phyloP scores from a whole-genome alignment of 345 rosid genomes.

The Cardiospermum halicacabum region DNA sequence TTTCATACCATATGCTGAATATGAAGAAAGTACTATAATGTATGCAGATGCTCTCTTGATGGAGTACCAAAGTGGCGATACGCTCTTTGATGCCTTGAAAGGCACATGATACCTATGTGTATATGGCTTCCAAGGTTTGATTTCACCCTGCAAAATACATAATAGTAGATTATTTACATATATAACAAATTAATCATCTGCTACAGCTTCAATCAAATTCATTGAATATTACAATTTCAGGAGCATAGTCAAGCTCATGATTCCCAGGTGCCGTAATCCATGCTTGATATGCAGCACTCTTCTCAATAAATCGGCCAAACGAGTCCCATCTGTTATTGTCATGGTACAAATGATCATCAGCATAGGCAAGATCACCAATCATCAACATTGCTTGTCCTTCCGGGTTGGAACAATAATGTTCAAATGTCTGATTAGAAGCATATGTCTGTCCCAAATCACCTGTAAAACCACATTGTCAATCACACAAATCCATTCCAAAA shows the following conservation, averaged over 20 bases:
- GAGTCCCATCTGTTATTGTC: slow-evolving; percentile 34
- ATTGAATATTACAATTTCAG: slow-evolving; percentile 20
- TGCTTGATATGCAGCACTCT: slow-evolving; percentile 36
- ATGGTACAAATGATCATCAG: slow-evolving; percentile 25
- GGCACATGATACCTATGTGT: slow-evolving; percentile 24
- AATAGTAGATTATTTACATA: neutral
- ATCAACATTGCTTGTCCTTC: slow-evolving; percentile 27
- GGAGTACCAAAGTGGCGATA: slow-evolving; percentile 39
- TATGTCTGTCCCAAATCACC: slow-evolving; percentile 37
- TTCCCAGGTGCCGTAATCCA: slow-evolving; percentile 40
- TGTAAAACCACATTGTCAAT: neutral
- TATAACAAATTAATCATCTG: neutral
- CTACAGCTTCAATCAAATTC: neutral
- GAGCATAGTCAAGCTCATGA: slow-evolving; percentile 34
- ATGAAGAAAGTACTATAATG: slow-evolving; percentile 36
- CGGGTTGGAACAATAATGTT: slow-evolving; percentile 21
- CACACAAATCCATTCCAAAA: neutral
- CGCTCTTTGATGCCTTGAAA: slow-evolving; percentile 27
- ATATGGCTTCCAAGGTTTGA: slow-evolving; percentile 27
- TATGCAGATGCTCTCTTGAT: slow-evolving; percentile 31
- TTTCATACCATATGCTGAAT: slow-evolving; percentile 31
- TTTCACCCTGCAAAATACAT: slow-evolving; percentile 24
- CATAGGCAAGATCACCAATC: slow-evolving; percentile 37
- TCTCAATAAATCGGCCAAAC: slow-evolving; percentile 34
- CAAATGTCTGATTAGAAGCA: slow-evolving; percentile 31